These are phyloP conservation scores for Alternaria solani DNA, from an alignment of 2,329 filamentous ascomycete genomes.

Conservation along the genomic window DNA sequence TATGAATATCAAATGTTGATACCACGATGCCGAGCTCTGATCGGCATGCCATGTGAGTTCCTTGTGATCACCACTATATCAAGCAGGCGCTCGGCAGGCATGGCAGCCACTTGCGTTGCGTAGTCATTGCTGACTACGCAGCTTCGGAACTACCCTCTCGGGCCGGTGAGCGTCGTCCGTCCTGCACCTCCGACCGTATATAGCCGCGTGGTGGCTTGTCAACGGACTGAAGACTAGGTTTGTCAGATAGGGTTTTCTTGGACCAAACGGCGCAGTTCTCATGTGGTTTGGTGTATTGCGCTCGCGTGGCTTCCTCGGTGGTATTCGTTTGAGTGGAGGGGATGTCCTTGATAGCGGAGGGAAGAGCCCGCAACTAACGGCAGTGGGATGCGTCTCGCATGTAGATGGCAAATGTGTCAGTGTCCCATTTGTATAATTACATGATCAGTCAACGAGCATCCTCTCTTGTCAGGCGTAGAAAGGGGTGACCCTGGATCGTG, in stretches of 20 bases:
- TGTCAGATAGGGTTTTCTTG: not conserved
- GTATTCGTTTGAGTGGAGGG: not conserved
- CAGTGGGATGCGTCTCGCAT: conserved; percentile 1
- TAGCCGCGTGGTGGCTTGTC: not conserved
- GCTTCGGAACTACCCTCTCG: conserved; percentile 3
- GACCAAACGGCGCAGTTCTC: conserved; percentile 2
- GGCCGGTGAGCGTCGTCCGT: not conserved
- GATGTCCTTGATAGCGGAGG: not conserved
- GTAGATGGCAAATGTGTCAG: not conserved
- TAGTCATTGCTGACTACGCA: not conserved
- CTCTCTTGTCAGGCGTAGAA: not conserved
- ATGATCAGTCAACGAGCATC: not conserved
- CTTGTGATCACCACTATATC: not conserved
- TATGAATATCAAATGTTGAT: not conserved
- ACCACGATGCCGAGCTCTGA: not conserved
- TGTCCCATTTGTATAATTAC: not conserved
- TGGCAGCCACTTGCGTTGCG: not conserved
- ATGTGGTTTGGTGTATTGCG: conserved; percentile 2
- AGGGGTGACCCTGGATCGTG: not conserved
- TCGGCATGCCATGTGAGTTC: not conserved
- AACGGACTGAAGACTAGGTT: not conserved
- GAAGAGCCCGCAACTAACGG: not conserved
- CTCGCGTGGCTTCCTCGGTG: not conserved
- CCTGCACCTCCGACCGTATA: conserved; percentile 4
- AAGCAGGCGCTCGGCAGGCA: not conserved